Base-by-base conservation (phyloP, 1,284 basidiomycete species). In the Heliocybe sulcata region DNA sequence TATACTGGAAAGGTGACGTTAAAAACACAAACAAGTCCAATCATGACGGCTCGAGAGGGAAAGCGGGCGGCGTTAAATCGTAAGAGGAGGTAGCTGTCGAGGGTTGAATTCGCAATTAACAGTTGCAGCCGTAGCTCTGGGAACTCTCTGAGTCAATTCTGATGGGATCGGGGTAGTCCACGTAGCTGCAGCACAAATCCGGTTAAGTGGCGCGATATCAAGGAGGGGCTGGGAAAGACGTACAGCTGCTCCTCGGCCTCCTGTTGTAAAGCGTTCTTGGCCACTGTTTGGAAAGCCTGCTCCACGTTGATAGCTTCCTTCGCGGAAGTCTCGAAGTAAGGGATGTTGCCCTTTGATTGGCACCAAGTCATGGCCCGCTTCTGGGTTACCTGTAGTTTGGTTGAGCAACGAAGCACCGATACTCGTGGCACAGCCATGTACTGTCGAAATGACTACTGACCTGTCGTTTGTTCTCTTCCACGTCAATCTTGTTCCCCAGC, bases 351-450 rank as follows among this genome's bases (percentile, higher is more conserved):
- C 77, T 99, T 99, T 60, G 93, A 90, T 69, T 99, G 95, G 73
- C 97, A 99, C 97, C 97, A 99, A 9, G 94, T 93, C 94, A 99
- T 98, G 22, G 97, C 97, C 53, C 97, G 90, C 73, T 99, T 99
- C 85, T 99, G 97, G 9, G 94, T 94, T 25, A 98, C 94, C 93
- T 95, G 61, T 12, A 53, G 8, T 14, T 49, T 22, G 23, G 27
- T n/a, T 26, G 22, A 12, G 47, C 6, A 49, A 6, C 20, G 19
- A 11, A 9, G 10, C 20, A 9, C 23, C 4, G 55, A 51, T 29
- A 51, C 14, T 29, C 19, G 35, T 1, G 45, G 19, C 27, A 42
- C 51, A 49, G 51, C 22, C n/a, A 48, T 27, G 20, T 51, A 38
- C 26, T 51, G 42, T 27, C 38, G 35, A 38, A 47, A 29, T 16